Base-by-base conservation (phyloP, 805 yeast genomes). In the Ogataea pignaliae region DNA sequence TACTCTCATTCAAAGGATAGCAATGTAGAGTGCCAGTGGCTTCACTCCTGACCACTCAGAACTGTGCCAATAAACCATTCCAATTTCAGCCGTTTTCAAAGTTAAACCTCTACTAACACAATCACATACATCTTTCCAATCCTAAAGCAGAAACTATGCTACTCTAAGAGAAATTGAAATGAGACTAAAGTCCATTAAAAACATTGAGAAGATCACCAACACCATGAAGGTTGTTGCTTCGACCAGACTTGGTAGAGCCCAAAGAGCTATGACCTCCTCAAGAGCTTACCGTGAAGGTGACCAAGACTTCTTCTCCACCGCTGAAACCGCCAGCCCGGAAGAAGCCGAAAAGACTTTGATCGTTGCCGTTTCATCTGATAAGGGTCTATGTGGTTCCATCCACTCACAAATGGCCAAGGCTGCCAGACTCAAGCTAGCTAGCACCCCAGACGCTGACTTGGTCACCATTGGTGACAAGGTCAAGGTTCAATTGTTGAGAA, bases 181-280 rank as follows among this genome's bases (percentile, higher is more conserved):
- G 71, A 95, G 99, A 78, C 82, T 93, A 67, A 93, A 93, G 78
- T 88, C 97, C 55, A 93, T 93, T 70, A 93, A 91, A 79, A 93
- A 93, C 80, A 91, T 93, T 70, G 97, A 93, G 76, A 93, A 93
- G 78, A 93, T 93, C 75, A 93, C 99, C 74, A 93, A 93, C 75
- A 93, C 99, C 71, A 93, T 93, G 98, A 93, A 90, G 79, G 85
- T 93, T 72, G 99, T 93, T 63, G 99, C 99, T 35, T 91, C 98
- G 35, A 93, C 99, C 59, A 85, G 97, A 75, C 81, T 93, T 69
- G 77, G 81, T 67, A 89, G 87, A 73, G 99, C 99, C 50, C 96
- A 89, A 73, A 86, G 84, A 70, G 96, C 97, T 50, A 91, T 89
- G 89, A 73, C 76, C 56, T 79, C 87, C 40, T 85, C 97, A 40